These are phyloP conservation scores for Alternaria sp. DNA, from an alignment of 2,329 filamentous ascomycete genomes.

Conservation along the genomic window DNA sequence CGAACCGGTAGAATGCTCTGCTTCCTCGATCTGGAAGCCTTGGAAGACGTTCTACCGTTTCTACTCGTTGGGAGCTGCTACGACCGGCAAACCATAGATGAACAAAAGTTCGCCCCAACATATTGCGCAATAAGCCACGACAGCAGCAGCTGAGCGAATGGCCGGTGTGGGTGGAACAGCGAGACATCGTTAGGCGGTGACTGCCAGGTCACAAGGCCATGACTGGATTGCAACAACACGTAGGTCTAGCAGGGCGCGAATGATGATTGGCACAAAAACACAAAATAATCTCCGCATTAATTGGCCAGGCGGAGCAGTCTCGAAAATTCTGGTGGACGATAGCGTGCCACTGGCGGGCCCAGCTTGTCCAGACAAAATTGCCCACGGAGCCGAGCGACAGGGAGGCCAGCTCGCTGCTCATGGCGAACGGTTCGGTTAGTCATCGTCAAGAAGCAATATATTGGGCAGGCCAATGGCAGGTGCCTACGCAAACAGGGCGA, in stretches of 20 bases:
- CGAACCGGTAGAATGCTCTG: constrained; percentile 29
- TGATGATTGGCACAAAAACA: constrained; percentile 37
- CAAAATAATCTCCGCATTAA: constrained; percentile 40
- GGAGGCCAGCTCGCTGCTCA: background rate
- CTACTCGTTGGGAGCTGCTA: background rate
- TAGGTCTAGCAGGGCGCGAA: constrained; percentile 20
- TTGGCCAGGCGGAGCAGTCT: constrained; percentile 40
- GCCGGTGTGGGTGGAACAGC: constrained; percentile 20
- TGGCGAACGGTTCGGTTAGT: constrained; percentile 34
- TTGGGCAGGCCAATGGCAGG: constrained; percentile 31
- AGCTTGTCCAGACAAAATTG: constrained; percentile 21
- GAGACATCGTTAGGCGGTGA: constrained; percentile 22
- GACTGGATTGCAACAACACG: constrained; percentile 19
- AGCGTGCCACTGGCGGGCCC: constrained; percentile 36
- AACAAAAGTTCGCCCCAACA: constrained; percentile 11
- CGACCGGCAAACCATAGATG: constrained; percentile 4
- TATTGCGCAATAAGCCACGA: constrained; percentile 38
- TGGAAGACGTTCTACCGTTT: constrained; percentile 21
- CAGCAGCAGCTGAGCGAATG: constrained; percentile 16
- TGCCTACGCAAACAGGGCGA: constrained; percentile 21
- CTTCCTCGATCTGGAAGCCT: constrained; percentile 30
- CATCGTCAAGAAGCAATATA: constrained; percentile 37
- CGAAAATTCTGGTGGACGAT: constrained; percentile 38
- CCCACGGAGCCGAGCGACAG: constrained; percentile 9
- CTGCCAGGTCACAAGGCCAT: constrained; percentile 33